These are phyloP conservation scores for Daldinia eschscholtzii DNA, from an alignment of 2,329 filamentous ascomycete genomes.

Conservation along the genomic window DNA sequence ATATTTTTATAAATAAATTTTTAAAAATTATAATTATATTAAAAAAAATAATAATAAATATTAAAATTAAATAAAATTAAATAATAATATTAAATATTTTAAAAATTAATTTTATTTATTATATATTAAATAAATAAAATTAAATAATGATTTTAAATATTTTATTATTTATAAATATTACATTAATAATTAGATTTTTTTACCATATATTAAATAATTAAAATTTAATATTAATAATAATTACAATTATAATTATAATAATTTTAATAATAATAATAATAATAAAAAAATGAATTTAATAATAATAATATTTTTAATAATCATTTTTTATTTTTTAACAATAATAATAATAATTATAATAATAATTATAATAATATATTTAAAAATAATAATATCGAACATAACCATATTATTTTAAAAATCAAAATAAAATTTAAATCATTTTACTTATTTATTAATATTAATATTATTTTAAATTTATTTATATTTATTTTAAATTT, in stretches of 20 bases:
- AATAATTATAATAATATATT: not conserved
- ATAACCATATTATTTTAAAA: not conserved
- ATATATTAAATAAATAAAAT: not conserved
- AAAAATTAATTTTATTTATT: not conserved
- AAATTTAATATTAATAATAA: not conserved
- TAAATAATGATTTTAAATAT: not conserved
- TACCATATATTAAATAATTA: not conserved
- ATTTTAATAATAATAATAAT: not conserved
- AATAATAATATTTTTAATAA: not conserved
- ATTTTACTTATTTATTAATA: slow-evolving; percentile 1
- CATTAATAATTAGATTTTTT: not conserved
- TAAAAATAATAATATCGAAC: not conserved
- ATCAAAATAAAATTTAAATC: not conserved
- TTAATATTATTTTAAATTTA: not conserved
- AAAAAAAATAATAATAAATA: not conserved
- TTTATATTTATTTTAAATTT: not conserved
- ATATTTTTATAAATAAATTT: not conserved
- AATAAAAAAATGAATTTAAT: too few species aligned
- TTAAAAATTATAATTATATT: not conserved
- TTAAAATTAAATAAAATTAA: too few species aligned
- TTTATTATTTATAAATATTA: not conserved
- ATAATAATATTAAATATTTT: not conserved
- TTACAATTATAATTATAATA: not conserved
- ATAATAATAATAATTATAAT: too few species aligned
- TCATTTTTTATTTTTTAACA: not conserved